phyloP scores from a whole-genome alignment of 768 basidiomycete species.

The Nidularia pulvinata region DNA sequence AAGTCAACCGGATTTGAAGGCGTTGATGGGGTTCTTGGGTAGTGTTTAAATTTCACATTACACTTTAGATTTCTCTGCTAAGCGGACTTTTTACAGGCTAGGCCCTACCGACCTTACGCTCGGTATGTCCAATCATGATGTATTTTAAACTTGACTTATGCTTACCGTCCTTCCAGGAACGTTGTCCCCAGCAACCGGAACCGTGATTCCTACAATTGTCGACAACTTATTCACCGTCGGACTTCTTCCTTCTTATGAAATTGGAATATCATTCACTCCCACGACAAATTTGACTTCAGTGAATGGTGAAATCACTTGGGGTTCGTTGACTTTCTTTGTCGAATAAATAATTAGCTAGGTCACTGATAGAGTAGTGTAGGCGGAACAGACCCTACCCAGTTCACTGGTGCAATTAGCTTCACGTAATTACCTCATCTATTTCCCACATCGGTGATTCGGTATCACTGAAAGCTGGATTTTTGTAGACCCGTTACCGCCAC shows the following conservation, averaged over 20 bases:
- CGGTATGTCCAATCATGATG: constrained; percentile 18
- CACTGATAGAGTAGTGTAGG: constrained; percentile 21
- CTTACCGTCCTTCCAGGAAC: constrained; percentile 17
- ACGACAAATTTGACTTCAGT: constrained; percentile 23
- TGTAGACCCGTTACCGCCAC: constrained; percentile 46
- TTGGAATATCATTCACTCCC: constrained; percentile 56
- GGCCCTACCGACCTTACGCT: constrained; percentile 58
- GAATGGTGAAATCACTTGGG: constrained; percentile 59
- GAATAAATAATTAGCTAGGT: too few relatives aligned
- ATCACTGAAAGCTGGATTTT: neutral
- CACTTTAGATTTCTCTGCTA: too few relatives aligned
- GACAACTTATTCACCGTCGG: constrained; percentile 47
- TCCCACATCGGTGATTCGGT: neutral
- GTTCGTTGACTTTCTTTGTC: constrained; percentile 16
- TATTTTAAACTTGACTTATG: neutral
- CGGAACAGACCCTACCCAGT: constrained; percentile 42
- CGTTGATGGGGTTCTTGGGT: constrained; percentile 71
- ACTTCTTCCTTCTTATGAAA: constrained; percentile 30
- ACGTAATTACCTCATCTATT: constrained; percentile 21
- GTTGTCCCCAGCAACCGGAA: constrained; percentile 21
- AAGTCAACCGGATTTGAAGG: constrained; percentile 43
- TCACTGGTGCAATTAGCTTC: constrained; percentile 40
- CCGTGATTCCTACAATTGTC: constrained; percentile 52
- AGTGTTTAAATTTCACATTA: constrained; percentile 7
- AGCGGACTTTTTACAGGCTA: constrained; percentile 32